A percentile compares a stretch with the other conserved stretches of the same genome.
Evolutionary conservation across 2,329 filamentous ascomycete genomes (phyloP).

Genomic region (Beauveria rudraprayagi): DNA sequence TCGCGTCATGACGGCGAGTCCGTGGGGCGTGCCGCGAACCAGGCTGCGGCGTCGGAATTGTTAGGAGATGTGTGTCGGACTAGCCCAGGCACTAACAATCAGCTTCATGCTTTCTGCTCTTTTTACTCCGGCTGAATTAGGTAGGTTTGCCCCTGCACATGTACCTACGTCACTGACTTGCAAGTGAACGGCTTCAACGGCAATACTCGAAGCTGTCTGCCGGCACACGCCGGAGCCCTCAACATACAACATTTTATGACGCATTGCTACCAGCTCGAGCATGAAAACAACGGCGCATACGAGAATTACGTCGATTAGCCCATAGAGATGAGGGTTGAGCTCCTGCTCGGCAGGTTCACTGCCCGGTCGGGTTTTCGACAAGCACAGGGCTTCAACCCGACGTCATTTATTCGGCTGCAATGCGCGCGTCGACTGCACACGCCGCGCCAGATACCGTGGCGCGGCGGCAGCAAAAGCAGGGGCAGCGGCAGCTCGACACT

Average conservation of each 20-base stretch:
- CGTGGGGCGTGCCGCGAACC: slow-evolving; percentile 5
- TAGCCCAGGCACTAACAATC: neutral
- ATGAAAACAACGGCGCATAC: slow-evolving; percentile 1
- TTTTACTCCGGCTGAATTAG: neutral
- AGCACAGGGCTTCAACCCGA: slow-evolving; percentile 16
- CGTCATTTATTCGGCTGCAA: neutral
- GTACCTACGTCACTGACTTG: neutral
- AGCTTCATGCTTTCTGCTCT: neutral
- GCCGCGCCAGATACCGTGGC: slow-evolving; percentile 21
- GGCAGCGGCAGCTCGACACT: slow-evolving; percentile 22
- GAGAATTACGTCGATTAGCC: slow-evolving; percentile 11
- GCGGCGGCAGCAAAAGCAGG: slow-evolving; percentile 3
- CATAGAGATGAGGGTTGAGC: slow-evolving; percentile 38
- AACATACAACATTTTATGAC: neutral
- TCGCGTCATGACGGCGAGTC: slow-evolving; percentile 9
- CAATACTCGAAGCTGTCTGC: neutral
- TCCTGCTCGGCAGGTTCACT: slow-evolving; percentile 36
- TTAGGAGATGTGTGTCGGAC: neutral
- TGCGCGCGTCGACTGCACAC: slow-evolving; percentile 14
- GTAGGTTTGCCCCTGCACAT: neutral
- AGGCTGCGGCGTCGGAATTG: neutral
- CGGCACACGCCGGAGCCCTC: slow-evolving; percentile 4
- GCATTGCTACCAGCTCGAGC: neutral
- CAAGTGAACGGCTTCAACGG: neutral
- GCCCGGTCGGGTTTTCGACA: slow-evolving; percentile 29